These are phyloP conservation scores for Crucibulum laeve DNA, from an alignment of 768 basidiomycete genomes.

Conservation along the genomic window DNA sequence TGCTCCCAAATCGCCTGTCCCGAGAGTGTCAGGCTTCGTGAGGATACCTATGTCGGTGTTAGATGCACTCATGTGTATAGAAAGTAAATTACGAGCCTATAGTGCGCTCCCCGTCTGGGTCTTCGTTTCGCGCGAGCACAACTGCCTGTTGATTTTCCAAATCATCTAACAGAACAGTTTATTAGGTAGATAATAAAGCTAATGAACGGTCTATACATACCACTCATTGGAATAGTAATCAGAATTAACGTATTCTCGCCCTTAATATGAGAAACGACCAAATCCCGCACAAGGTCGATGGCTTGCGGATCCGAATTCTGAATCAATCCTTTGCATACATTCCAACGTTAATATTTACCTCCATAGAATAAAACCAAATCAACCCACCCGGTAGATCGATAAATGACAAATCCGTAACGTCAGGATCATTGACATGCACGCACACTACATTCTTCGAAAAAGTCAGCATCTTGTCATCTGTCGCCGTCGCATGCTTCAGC, in stretches of 20 bases:
- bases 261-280: slow-evolving; percentile 44
- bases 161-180: slow-evolving; percentile 42
- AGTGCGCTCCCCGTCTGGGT: slow-evolving; percentile 52
- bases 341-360: slow-evolving; percentile 13
- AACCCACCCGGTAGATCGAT: slow-evolving; percentile 49
- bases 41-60: slow-evolving; percentile 46
- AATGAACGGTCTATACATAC: slow-evolving; percentile 23
- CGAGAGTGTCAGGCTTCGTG: slow-evolving; percentile 64
- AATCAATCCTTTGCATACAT: slow-evolving; percentile 42
- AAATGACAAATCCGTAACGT: slow-evolving; percentile 45
- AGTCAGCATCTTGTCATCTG: neutral
- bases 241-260: slow-evolving; percentile 55
- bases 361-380: slow-evolving; percentile 9
- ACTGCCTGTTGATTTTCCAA: slow-evolving; percentile 62
- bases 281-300: slow-evolving; percentile 38
- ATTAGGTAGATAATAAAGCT: neutral
- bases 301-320: slow-evolving; percentile 40
- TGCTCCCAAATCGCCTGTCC: slow-evolving; percentile 33
- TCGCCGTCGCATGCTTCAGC: slow-evolving; percentile 4
- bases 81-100: slow-evolving; percentile 36
- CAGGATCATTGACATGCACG: slow-evolving; percentile 39
- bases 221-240: slow-evolving; percentile 62
- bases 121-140: slow-evolving; percentile 45
- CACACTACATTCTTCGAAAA: slow-evolving; percentile 53
- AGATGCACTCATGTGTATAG: neutral